Evolutionary conservation across 2,329 filamentous ascomycete species (phyloP), one percentile per base, ranked within the genome.

Genomic region (Colletotrichum tabaci): DNA sequence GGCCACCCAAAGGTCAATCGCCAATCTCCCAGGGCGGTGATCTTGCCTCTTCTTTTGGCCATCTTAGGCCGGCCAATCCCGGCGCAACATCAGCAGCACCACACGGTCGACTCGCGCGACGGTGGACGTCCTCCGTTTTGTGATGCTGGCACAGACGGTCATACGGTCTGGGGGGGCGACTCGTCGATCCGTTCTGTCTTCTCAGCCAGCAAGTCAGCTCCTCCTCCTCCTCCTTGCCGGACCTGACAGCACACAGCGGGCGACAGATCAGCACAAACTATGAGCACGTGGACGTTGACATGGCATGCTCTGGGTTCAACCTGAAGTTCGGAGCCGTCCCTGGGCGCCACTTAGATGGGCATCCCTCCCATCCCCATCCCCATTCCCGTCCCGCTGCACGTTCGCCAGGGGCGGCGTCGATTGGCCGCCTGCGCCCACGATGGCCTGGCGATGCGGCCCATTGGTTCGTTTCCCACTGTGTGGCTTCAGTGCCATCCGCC

Each of bases 401-500:
- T 71, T 68, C 44, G 57, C 26, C 38, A 68, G 58, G 46, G 60
- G 35, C 46, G 15, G 46, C 53, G 26, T 63, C 60, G 65, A 72
- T 72, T 72, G 69, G 69, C 53, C 53, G 35, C 57, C 49, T 42
- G 65, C 46, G 46, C 49, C 38, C 70, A 71, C 66, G 67, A 71
- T 72, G 70, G 66, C 52, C 55, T 50, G 16, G 61, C 13, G 49
- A 55, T 52, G 67, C 66, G 56, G 47, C 49, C 66, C 49, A 72
- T 72, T 72, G 70, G 70, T 71, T 55, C 42, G 30, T 64, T 52
- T 30, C 46, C 53, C 18, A 42, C 47, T 35, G n/a, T 13, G 58
- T 69, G 26, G 46, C 26, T 49, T 53, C 53, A 66, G 18, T 30
- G 46, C 35, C 46, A 26, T 40, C 42, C 44, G 53, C 66, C 66